A percentile compares a stretch with the other conserved stretches of the same genome.
These are phyloP conservation scores for Nemania sp. DNA, from an alignment of 2,329 filamentous ascomycete species.

Conservation along the genomic window DNA sequence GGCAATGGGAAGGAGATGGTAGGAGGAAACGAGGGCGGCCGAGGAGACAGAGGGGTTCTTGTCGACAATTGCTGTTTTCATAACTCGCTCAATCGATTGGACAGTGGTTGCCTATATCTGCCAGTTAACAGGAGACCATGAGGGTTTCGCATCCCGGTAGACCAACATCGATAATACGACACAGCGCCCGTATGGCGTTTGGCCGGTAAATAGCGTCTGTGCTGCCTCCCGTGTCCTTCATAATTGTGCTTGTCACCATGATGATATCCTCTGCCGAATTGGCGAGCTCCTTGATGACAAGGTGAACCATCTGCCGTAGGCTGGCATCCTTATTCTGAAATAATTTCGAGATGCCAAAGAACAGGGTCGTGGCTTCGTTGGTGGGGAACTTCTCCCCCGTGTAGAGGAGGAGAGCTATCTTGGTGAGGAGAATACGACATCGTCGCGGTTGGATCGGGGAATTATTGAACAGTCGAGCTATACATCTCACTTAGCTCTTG, in stretches of 20 bases:
- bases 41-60: conserved; percentile 98
- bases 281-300: conserved; percentile 97
- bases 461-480: conserved; percentile 96
- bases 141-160: conserved; percentile 7
- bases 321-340: conserved; percentile 99
- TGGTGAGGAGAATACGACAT: conserved; percentile 97
- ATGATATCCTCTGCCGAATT: conserved; percentile 98
- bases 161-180: conserved; percentile 94
- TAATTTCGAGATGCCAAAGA: conserved; percentile 98
- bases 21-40: conserved; percentile 94
- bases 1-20: conserved; percentile 96
- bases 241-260: conserved; percentile 99
- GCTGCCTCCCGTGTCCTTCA: conserved; percentile 98
- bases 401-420: conserved; percentile 95
- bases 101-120: conserved; percentile 83
- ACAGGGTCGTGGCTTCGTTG: conserved; percentile 96
- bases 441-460: conserved; percentile 95
- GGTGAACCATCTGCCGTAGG: conserved; percentile 97
- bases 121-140: conserved; percentile 35
- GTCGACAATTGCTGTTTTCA: conserved; percentile 99
- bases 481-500: conserved; percentile 24
- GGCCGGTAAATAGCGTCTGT: conserved; percentile 94
- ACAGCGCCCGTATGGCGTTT: conserved; percentile 94
- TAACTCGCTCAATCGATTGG: conserved; percentile 96
- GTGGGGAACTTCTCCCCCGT: conserved; percentile 97